Conservation (phyloP, 2,329 filamentous ascomycete species). For the Sporothrix protearum region DNA sequence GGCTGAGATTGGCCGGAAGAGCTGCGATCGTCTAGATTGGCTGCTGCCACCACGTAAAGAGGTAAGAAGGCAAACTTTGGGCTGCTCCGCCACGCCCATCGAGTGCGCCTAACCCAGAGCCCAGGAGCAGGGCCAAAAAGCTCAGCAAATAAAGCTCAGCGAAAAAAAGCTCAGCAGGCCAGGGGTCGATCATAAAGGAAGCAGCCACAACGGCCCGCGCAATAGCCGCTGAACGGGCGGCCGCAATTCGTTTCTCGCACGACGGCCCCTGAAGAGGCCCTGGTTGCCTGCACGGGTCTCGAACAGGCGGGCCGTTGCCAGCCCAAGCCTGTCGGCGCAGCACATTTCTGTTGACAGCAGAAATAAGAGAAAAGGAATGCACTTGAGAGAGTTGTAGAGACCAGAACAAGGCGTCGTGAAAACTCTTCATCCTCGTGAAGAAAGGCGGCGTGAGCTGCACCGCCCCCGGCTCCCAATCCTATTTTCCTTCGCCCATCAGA, state of each 20-base stretch:
- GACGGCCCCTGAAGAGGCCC: not conserved
- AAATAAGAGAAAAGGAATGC: not conserved
- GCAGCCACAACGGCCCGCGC: not conserved
- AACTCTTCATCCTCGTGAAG: not conserved
- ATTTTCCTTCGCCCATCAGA: not conserved
- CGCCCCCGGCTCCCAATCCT: not conserved
- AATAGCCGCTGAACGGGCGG: not conserved
- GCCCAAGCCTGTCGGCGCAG: not conserved
- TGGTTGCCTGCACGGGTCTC: too few species aligned
- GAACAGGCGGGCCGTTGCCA: not conserved
- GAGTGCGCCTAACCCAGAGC: not conserved
- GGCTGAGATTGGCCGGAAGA: not conserved
- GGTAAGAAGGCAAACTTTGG: slow-evolving; percentile 8
- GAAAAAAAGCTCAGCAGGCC: not conserved
- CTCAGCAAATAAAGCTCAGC: too few species aligned
- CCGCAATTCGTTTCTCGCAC: not conserved
- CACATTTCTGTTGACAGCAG: not conserved
- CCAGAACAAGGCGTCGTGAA: not conserved
- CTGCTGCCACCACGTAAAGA: not conserved
- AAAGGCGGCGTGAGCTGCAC: not conserved
- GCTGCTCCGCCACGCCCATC: slow-evolving; percentile 18
- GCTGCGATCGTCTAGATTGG: not conserved
- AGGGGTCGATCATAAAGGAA: not conserved
- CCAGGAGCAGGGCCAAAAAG: too few species aligned
- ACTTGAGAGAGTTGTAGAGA: not conserved